Percentiles rank a stretch among this genome's conserved stretches.
These are phyloP conservation scores for Ceratocystiopsis minuta DNA, from an alignment of 2,329 filamentous ascomycete species.

Conservation along the genomic window DNA sequence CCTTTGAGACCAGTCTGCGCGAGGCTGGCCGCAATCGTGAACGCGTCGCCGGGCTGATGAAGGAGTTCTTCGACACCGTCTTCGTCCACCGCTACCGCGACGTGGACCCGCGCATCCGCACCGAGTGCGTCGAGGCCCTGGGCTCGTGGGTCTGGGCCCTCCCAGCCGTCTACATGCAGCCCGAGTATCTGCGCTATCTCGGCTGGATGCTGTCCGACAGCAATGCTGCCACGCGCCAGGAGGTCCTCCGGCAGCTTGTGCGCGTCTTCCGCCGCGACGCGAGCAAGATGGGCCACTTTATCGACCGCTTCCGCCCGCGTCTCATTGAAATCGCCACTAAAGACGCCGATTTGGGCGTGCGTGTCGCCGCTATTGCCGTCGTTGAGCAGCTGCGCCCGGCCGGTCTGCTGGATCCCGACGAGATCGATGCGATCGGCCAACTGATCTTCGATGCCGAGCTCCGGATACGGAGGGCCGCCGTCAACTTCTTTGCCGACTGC, in stretches of 20 bases:
- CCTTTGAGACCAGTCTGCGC: conserved; percentile 53
- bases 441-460: conserved; percentile 79
- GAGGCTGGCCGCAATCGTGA: conserved; percentile 54
- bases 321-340: conserved; percentile 83
- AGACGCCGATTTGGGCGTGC: conserved; percentile 66
- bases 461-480: conserved; percentile 72
- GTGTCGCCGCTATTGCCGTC: conserved; percentile 63
- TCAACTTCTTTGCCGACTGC: conserved; percentile 77
- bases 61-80: conserved; percentile 77
- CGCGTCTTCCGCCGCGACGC: conserved; percentile 66
- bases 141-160: conserved; percentile 77
- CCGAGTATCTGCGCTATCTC: conserved; percentile 76
- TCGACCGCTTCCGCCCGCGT: conserved; percentile 72
- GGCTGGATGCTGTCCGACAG: conserved; percentile 90
- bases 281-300: conserved; percentile 76
- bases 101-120: conserved; percentile 72
- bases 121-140: conserved; percentile 73
- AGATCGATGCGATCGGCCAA: conserved; percentile 75
- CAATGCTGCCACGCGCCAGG: conserved; percentile 54
- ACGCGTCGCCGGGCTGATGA: conserved; percentile 51
- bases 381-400: conserved; percentile 68
- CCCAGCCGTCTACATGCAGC: conserved; percentile 78
- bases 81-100: conserved; percentile 95
- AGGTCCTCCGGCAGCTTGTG: conserved; percentile 68
- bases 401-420: conserved; percentile 75